Conservation (phyloP, 495 filamentous ascomycete species). For the Rostrohypoxylon terebratum region DNA sequence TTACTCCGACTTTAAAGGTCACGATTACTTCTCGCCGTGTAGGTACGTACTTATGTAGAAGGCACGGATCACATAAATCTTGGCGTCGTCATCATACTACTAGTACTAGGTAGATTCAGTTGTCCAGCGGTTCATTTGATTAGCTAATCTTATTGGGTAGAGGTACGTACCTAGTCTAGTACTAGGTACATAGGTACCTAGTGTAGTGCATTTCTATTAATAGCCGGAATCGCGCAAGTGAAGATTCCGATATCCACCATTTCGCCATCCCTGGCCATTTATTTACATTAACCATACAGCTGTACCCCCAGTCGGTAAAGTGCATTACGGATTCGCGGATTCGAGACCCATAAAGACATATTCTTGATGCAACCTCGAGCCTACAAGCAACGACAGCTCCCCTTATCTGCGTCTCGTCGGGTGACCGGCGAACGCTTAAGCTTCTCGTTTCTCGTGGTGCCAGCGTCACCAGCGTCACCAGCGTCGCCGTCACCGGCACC, state of each 20-base stretch:
- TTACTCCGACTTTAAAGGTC: not conserved
- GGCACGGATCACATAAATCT: not conserved
- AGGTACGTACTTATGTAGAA: not conserved
- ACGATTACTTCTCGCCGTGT: no score
- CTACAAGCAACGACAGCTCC: slow-evolving; percentile 28
- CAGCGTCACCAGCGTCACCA: not conserved
- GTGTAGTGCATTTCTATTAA: slow-evolving; percentile 36
- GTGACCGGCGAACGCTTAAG: slow-evolving; percentile 14
- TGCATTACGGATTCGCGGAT: slow-evolving; percentile 6
- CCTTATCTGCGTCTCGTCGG: slow-evolving; percentile 35
- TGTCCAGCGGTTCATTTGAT: not conserved
- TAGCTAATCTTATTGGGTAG: not conserved
- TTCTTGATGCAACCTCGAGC: slow-evolving; percentile 38
- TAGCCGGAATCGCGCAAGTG: slow-evolving; percentile 41
- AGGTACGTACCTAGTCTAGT: no score
- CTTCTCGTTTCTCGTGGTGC: slow-evolving; percentile 13
- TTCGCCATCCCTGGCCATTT: not conserved
- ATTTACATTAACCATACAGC: not conserved
- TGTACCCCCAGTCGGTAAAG: slow-evolving; percentile 2
- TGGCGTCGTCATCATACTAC: no score
- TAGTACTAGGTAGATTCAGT: no score
- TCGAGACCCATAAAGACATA: slow-evolving; percentile 14
- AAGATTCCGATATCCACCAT: slow-evolving; percentile 24
- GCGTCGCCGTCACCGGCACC: not conserved
- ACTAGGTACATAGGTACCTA: no score